phyloP scores from a whole-genome alignment of 2,329 filamentous ascomycete species.

The Xylariaceae sp. region DNA sequence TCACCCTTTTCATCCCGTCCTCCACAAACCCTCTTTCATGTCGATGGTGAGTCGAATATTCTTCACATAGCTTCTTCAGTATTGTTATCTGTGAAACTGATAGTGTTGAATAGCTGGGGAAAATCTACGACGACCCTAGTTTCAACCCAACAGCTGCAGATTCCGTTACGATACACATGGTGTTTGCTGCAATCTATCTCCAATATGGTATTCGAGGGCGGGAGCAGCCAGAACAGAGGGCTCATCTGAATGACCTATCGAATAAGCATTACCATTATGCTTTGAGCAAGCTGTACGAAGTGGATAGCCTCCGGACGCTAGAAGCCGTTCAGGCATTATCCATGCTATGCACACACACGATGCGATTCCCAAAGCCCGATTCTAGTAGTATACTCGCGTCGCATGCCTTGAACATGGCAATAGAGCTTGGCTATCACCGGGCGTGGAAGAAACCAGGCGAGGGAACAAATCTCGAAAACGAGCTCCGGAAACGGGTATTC shows the following conservation, averaged over 20 bases:
- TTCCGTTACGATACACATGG: constrained; percentile 69
- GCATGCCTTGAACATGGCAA: constrained; percentile 61
- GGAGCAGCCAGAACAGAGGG: constrained; percentile 50
- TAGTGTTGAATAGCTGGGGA: constrained; percentile 43
- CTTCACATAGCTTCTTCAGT: not conserved
- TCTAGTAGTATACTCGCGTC: constrained; percentile 66
- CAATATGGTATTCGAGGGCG: constrained; percentile 71
- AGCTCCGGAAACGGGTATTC: constrained; percentile 74
- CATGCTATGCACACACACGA: constrained; percentile 67
- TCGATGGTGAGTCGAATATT: constrained; percentile 50
- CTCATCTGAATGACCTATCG: constrained; percentile 58
- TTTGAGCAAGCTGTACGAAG: constrained; percentile 62
- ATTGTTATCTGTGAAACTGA: constrained; percentile 15
- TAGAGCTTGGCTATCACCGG: constrained; percentile 73
- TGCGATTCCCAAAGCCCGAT: constrained; percentile 75
- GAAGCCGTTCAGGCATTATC: constrained; percentile 69
- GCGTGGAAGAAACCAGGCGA: constrained; percentile 52
- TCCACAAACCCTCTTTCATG: constrained; percentile 75
- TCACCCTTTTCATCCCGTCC: constrained; percentile 66
- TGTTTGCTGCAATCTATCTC: constrained; percentile 73
- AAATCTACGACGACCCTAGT: constrained; percentile 65
- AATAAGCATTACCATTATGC: constrained; percentile 78
- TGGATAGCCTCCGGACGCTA: constrained; percentile 59
- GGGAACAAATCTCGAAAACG: constrained; percentile 59
- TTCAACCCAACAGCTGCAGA: constrained; percentile 63